These are phyloP conservation scores for Cladosporium colombiae DNA, from an alignment of 2,329 filamentous ascomycete genomes.

Conservation along the genomic window DNA sequence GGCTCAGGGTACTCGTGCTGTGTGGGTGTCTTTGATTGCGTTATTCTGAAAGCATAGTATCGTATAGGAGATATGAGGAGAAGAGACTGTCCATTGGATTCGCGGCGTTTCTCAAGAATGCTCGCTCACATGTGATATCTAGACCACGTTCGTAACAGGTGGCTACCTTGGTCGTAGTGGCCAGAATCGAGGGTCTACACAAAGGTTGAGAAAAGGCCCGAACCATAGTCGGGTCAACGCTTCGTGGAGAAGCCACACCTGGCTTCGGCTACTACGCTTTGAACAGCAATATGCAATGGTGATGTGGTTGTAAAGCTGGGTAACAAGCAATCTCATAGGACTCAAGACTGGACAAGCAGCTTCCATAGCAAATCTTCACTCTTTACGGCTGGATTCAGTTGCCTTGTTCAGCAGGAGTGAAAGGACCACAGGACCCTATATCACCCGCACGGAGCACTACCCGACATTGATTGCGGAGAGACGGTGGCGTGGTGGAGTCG, in stretches of 20 bases:
- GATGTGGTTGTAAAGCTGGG: not conserved
- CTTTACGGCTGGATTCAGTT: not conserved
- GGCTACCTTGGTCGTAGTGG: not conserved
- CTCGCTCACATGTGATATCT: not conserved
- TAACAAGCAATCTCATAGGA: not conserved
- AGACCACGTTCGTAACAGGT: not conserved
- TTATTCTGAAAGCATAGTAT: too few relatives aligned
- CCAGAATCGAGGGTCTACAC: not conserved
- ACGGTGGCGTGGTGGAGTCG: conserved; percentile 14
- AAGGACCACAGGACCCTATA: conserved; percentile 5
- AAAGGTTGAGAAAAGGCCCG: conserved; percentile 16
- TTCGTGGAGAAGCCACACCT: conserved; percentile 7
- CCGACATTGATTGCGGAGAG: conserved; percentile 15
- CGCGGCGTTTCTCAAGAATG: not conserved
- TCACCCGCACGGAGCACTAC: conserved; percentile 1
- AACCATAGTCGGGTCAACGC: conserved; percentile 9
- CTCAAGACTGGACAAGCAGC: not conserved
- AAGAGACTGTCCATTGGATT: not conserved
- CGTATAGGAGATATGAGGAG: too few relatives aligned
- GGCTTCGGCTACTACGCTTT: not conserved
- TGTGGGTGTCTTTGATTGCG: too few relatives aligned
- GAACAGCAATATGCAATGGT: not conserved
- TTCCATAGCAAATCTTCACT: not conserved
- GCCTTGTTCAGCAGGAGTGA: not conserved
- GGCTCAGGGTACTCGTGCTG: too few relatives aligned